Percentiles rank a stretch among this genome's conserved stretches.
Conservation (phyloP, 2,329 filamentous ascomycete genomes). For the Arthrobotrys entomopaga region DNA sequence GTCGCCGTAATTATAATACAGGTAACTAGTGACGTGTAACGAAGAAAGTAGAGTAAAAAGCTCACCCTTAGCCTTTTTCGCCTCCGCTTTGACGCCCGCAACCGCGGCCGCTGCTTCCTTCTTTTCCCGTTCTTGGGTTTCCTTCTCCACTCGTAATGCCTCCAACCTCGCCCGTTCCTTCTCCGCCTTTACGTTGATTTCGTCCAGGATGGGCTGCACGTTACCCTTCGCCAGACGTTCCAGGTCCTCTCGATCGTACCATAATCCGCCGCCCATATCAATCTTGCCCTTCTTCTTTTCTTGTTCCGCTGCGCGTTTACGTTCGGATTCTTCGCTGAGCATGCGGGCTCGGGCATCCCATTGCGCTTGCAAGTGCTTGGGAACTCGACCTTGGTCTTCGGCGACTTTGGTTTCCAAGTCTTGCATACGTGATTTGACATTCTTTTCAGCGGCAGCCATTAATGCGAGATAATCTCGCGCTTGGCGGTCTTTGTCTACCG, state of each 20-base stretch:
- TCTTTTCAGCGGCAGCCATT: conserved; percentile 37
- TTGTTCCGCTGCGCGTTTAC: conserved; percentile 36
- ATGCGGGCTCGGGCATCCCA: conserved; percentile 51
- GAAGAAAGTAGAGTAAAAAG: neutral
- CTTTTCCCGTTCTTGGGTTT: conserved; percentile 33
- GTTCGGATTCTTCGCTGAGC: conserved; percentile 40
- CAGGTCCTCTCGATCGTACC: conserved; percentile 49
- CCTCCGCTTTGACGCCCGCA: conserved; percentile 37
- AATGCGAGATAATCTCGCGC: conserved; percentile 45
- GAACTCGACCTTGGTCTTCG: conserved; percentile 42
- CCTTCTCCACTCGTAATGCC: conserved; percentile 32
- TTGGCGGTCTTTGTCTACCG: conserved; percentile 48
- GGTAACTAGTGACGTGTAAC: neutral
- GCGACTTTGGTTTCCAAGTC: conserved; percentile 53
- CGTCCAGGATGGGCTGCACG: conserved; percentile 52
- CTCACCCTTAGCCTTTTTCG: conserved; percentile 46
- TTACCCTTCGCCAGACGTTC: conserved; percentile 49
- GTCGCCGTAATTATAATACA: no score
- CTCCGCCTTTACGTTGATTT: conserved; percentile 50
- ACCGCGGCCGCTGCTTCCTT: conserved; percentile 23
- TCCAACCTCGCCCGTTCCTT: conserved; percentile 43
- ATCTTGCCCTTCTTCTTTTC: conserved; percentile 53
- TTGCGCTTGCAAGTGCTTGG: conserved; percentile 50
- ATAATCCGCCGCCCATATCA: conserved; percentile 52
- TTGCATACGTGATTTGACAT: conserved; percentile 48